These are phyloP conservation scores for Globisporangium irregulare DNA, from an alignment of 352 stramenopile species.

Conservation along the genomic window DNA sequence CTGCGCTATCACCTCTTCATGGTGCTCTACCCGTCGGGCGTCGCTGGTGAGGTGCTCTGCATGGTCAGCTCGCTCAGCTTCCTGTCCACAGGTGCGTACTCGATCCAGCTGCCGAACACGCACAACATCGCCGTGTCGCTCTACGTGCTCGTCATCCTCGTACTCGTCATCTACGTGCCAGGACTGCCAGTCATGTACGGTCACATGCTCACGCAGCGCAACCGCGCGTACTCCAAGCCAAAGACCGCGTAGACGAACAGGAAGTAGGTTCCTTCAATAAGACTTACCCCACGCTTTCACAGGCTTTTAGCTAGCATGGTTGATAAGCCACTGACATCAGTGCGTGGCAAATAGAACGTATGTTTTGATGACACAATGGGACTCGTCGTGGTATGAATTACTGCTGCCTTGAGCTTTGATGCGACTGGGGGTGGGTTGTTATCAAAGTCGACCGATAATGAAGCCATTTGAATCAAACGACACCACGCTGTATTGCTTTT, in stretches of 20 bases:
- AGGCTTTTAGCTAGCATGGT: not conserved
- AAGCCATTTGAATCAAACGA: not conserved
- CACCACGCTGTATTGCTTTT: slow-evolving; percentile 1
- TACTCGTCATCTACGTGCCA: slow-evolving; percentile 71
- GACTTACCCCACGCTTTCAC: not conserved
- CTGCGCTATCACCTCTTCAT: slow-evolving; percentile 98
- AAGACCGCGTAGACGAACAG: slow-evolving; percentile 35
- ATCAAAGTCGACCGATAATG: not conserved
- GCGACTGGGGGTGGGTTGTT: not conserved
- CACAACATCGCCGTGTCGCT: slow-evolving; percentile 78
- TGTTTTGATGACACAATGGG: not conserved
- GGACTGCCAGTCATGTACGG: slow-evolving; percentile 81
- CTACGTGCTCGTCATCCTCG: slow-evolving; percentile 66
- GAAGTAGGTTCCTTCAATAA: not conserved
- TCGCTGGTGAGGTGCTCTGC: slow-evolving; percentile 86
- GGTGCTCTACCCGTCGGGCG: slow-evolving; percentile 97
- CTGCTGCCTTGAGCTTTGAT: not conserved
- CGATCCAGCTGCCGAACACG: slow-evolving; percentile 71
- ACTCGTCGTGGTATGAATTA: not conserved
- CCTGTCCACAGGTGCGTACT: slow-evolving; percentile 57
- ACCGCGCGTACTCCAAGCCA: slow-evolving; percentile 77
- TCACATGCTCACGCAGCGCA: slow-evolving; percentile 85
- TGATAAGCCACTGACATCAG: not conserved
- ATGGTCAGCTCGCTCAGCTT: slow-evolving; percentile 68
- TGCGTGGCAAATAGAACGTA: not conserved